phyloP scores from a whole-genome alignment of 106 monocot species.

The Amphibolis antarctica region DNA sequence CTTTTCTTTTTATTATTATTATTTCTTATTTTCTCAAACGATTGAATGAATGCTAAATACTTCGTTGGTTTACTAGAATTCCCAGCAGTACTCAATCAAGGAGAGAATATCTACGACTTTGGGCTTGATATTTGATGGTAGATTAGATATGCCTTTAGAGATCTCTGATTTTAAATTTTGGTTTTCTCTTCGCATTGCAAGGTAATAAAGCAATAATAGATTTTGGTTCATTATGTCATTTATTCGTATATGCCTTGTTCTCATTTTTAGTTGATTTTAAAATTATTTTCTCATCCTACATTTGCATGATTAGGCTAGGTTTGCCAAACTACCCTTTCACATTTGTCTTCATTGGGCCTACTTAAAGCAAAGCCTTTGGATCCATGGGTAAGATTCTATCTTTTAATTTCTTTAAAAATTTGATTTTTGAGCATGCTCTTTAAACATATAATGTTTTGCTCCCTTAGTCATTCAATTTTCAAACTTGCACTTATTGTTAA shows the following conservation, averaged over 20 bases:
- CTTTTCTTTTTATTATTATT: not conserved
- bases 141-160: constrained; percentile 21
- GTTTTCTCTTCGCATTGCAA: constrained; percentile 79
- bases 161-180: constrained; percentile 53
- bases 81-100: constrained; percentile 23
- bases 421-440: no score
- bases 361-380: constrained; percentile 25
- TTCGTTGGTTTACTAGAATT: constrained; percentile 25
- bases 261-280: no score
- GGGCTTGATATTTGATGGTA: constrained; percentile 41
- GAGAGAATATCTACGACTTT: constrained; percentile 29
- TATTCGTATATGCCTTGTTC: not conserved
- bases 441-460: no score
- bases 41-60: no score
- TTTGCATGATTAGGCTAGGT: constrained; percentile 33
- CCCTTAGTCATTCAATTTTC: no score
- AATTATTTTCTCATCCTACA: no score
- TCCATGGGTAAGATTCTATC: constrained; percentile 25
- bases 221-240: not conserved
- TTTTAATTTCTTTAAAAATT: no score
- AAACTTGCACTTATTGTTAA: no score
- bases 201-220: constrained; percentile 21
- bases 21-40: constrained; percentile 1
- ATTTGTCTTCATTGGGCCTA: constrained; percentile 38
- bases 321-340: constrained; percentile 48